A percentile compares a stretch with the other conserved stretches of the same genome.
Conservation (phyloP, 257 asterid species). For the Capsicum baccatum region DNA sequence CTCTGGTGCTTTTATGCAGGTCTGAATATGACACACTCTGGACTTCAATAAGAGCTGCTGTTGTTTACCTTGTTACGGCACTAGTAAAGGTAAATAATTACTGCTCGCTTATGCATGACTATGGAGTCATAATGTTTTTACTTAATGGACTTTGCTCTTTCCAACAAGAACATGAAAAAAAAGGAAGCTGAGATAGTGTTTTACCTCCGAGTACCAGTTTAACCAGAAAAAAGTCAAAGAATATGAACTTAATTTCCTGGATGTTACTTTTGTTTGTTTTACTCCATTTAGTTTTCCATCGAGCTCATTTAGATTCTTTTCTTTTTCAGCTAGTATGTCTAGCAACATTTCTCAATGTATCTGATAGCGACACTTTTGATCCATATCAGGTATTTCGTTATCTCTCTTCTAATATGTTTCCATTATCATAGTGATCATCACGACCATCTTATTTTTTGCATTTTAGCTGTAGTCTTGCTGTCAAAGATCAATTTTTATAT, state of each 20-base stretch:
- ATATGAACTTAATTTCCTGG: neutral
- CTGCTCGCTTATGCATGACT: conserved; percentile 1
- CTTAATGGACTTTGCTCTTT: neutral
- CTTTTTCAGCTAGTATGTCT: conserved; percentile 86
- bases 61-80: conserved; percentile 83
- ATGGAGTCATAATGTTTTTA: neutral
- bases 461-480: neutral
- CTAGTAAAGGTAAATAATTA: conserved; percentile 69
- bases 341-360: conserved; percentile 93
- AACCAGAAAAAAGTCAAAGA: conserved; percentile 9
- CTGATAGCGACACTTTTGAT: conserved; percentile 89
- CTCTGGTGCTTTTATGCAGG: conserved; percentile 45
- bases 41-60: conserved; percentile 82
- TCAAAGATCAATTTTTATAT: neutral
- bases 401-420: neutral
- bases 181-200: neutral
- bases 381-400: conserved; percentile 78
- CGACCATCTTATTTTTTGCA: neutral
- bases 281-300: neutral
- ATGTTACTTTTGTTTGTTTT: neutral
- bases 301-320: conserved; percentile 27
- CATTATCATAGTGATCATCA: neutral
- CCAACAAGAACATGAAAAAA: neutral
- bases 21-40: conserved; percentile 97
- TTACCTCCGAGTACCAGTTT: neutral